Base-by-base conservation (phyloP, 495 filamentous ascomycete genomes). In the Penicillium fimorum region DNA sequence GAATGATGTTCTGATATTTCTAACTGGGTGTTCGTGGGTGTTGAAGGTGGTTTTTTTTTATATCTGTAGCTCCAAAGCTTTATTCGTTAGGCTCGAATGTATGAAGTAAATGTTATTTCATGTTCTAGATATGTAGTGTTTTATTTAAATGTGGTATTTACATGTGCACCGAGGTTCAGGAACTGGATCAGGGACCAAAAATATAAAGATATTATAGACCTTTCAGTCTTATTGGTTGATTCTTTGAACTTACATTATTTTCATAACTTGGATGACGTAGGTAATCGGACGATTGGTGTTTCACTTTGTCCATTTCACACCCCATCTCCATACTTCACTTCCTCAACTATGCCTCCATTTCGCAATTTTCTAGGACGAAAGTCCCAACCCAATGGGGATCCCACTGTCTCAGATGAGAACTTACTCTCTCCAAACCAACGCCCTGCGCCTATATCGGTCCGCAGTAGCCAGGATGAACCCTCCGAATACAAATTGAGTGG, bases 401-500 rank as follows among this genome's bases (percentile, higher is more conserved):
- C 75, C 45, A 82, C 82, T 43, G 61, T 30, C 50, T 62, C 60
- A 33, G 57, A 68, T 62, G 84, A 87, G 63, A 82, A 79, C 59
- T 63, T 70, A 49, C 75, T 79, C 35, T 75, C 82, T 20, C 79
- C 76, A 43, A 72, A 72, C 15, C 74, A 67, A 12, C 65, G 59
- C 50, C 69, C 65, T 35, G 56, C 61, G 43, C 79, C 84, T 20
- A 74, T 89, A 67, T 86, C 82, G 60, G 82, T 88, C 37, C 81
- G 80, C 56, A 82, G 76, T 59, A 76, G 75, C 64, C 75, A 73
- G 46, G 80, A 78, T 33, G 69, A 88, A 54, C 85, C 81, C 17
- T 82, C 80, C 48, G 89, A 91, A 66, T 92, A 90, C 70, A 90
- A 92, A 76, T 78, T 92, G 76, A 90, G 89, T 70, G 88, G 89